These are phyloP conservation scores for Bruguiera hainesii DNA, from an alignment of 441 rosid genomes.

Conservation along the genomic window DNA sequence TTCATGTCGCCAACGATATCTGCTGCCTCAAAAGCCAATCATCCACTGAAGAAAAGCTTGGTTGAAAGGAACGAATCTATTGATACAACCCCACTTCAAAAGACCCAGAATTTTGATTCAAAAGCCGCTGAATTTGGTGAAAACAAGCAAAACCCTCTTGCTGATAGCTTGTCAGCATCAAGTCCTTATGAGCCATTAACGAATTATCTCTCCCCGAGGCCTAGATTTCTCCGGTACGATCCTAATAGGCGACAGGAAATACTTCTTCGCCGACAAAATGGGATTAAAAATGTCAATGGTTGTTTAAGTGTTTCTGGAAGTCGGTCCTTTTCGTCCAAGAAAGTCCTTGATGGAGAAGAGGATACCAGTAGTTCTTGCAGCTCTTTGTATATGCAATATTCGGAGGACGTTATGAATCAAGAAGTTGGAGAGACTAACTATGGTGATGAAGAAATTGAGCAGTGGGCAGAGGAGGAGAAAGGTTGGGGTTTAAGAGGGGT, in stretches of 20 bases:
- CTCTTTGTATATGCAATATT: conserved; percentile 7
- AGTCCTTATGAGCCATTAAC: conserved; percentile 29
- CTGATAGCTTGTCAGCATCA: conserved; percentile 17
- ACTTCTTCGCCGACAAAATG: conserved; percentile 21
- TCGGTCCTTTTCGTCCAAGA: conserved; percentile 4
- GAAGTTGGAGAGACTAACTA: conserved; percentile 24
- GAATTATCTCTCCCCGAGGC: conserved; percentile 42
- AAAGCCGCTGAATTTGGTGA: conserved; percentile 6
- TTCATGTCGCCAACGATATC: conserved; percentile 34
- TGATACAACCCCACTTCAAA: conserved; percentile 12
- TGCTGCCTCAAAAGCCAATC: conserved; percentile 35
- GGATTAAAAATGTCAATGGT: conserved; percentile 14
- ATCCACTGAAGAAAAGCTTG: conserved; percentile 36
- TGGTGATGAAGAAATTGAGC: conserved; percentile 32
- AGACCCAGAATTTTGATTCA: conserved; percentile 18
- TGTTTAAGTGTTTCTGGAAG: background rate
- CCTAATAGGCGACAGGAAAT: conserved; percentile 38
- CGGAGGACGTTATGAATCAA: conserved; percentile 15
- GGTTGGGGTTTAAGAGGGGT: conserved; percentile 28
- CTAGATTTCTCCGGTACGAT: conserved; percentile 40
- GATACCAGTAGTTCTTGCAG: conserved; percentile 11
- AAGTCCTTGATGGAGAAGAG: conserved; percentile 16
- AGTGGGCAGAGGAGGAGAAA: conserved; percentile 26
- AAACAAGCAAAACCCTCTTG: conserved; percentile 3
- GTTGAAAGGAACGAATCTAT: conserved; percentile 32